Evolutionary conservation across 2,329 filamentous ascomycete genomes (phyloP), one percentile per base, ranked within the genome.

Genomic region (Monilinia aucupariae): DNA sequence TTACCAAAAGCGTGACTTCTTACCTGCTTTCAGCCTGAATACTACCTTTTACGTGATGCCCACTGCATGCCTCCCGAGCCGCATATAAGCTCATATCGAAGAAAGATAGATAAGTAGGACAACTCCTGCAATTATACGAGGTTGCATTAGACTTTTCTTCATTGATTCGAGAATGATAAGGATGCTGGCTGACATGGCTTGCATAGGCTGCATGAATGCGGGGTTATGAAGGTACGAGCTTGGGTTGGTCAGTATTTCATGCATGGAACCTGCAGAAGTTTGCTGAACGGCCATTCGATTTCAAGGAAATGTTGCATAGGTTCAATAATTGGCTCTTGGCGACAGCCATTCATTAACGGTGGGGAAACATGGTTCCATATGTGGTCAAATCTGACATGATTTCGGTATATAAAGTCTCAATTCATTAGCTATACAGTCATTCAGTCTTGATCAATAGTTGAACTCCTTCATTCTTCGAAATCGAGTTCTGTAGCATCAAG

Each of bases 281-380:
- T 25, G 27, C 4, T 22, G 2, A 17, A 45, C 22, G 20, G 20
- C 12, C 45, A 56, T 32, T 32, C 45, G 20, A 20, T 47, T 56
- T 47, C 20, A 25, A 47, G 27, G 41, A 12, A 25, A 25, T 25
- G 34, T 22, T 30, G 27, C 27, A 55, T 43, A 34, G 27, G 25
- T 56, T 56, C 41, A 56, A 56, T 34, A 56, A 32, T 22, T 34
- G 34, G 4, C 17, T 56, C 54, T 56, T 56, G 54, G 54, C 54
- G 8, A 20, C 41, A 56, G 13, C 54, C 27, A 20, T 56, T 25
- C 12, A 25, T 20, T 4, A 34, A 47, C n/a, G 20, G 6, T 56
- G 25, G 34, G 22, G n/a, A 25, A 22, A 22, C 25, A 32, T 39
- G 27, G 39, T 45, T 55, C 43, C 27, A 15, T 30, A 15, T 56